phyloP scores from a whole-genome alignment of 2,329 filamentous ascomycete genomes.

The Pseudogymnoascus sp. region DNA sequence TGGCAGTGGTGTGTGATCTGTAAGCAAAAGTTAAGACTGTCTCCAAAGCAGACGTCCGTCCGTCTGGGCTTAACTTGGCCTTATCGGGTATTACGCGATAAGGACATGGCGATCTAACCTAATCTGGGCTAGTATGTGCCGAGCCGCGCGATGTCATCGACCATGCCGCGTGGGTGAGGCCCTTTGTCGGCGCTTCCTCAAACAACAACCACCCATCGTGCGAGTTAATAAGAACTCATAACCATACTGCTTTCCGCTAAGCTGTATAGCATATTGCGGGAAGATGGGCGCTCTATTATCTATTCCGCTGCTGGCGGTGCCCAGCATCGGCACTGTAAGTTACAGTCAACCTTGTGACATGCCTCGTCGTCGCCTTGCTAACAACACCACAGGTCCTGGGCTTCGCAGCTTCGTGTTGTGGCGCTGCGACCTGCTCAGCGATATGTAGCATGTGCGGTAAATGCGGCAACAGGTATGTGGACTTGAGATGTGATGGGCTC shows the following conservation, averaged over 20 bases:
- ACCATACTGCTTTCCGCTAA: neutral
- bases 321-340: conserved; percentile 76
- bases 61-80: conserved; percentile 1
- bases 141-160: conserved; percentile 7
- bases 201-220: conserved; percentile 2
- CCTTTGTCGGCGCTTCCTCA: conserved; percentile 1
- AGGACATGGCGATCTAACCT: neutral
- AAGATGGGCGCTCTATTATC: conserved; percentile 88
- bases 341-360: neutral
- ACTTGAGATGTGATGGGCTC: neutral
- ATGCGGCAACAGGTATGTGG: conserved; percentile 76
- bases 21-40: neutral
- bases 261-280: neutral
- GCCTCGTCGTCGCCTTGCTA: conserved; percentile 14
- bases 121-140: neutral
- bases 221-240: neutral
- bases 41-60: neutral
- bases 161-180: neutral
- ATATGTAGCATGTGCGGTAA: conserved; percentile 94
- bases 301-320: conserved; percentile 78
- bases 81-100: conserved; percentile 10
- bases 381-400: conserved; percentile 53
- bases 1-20: neutral
- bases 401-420: conserved; percentile 83
- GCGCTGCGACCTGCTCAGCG: conserved; percentile 91